Conservation (phyloP, 768 basidiomycete genomes). For the Russula griseocarnosa region DNA sequence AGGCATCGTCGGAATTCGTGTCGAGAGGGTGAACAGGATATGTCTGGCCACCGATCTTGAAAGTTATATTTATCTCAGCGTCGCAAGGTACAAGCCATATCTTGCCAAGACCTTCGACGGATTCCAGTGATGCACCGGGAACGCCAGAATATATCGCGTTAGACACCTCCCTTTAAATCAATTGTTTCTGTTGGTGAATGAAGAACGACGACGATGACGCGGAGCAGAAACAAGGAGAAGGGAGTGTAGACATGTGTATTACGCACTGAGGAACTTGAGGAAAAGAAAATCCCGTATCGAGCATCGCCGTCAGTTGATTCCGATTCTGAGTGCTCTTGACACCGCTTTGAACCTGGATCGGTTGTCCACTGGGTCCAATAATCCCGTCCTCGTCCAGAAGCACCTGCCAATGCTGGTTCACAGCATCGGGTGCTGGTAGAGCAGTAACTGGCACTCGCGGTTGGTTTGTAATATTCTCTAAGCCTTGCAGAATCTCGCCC, state of each 20-base stretch:
- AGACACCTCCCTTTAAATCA: slow-evolving; percentile 27
- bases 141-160: slow-evolving; percentile 37
- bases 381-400: neutral
- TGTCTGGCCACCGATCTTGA: slow-evolving; percentile 35
- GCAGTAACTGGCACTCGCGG: neutral
- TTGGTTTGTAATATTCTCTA: neutral
- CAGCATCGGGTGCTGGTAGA: neutral
- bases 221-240: neutral
- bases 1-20: slow-evolving; percentile 24
- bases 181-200: neutral
- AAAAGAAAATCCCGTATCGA: slow-evolving; percentile 33
- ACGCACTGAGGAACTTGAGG: slow-evolving; percentile 36
- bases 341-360: slow-evolving; percentile 30
- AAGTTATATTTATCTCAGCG: slow-evolving; percentile 36
- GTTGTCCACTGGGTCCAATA: slow-evolving; percentile 17
- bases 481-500: neutral
- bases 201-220: neutral
- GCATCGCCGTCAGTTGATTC: neutral
- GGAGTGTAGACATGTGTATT: neutral
- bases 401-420: neutral
- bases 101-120: slow-evolving; percentile 20
- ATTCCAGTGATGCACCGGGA: slow-evolving; percentile 33
- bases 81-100: slow-evolving; percentile 36
- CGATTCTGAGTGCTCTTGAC: slow-evolving; percentile 17
- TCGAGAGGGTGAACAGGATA: slow-evolving; percentile 39